Conservation (phyloP, 768 basidiomycete genomes). For the Candolleomyces eurysporus region DNA sequence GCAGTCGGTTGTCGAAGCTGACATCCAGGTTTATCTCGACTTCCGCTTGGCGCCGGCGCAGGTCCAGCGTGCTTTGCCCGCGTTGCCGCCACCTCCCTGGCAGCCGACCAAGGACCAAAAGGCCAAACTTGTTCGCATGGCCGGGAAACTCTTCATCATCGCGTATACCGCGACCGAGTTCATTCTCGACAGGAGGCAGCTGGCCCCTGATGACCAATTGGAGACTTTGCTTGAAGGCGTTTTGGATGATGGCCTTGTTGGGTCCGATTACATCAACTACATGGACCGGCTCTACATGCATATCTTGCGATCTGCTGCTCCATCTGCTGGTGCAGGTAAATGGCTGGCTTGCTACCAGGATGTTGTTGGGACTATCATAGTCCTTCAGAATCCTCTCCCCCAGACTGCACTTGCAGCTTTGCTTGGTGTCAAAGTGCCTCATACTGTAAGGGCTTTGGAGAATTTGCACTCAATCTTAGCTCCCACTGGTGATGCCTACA, state of each 20-base stretch:
- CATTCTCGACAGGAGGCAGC: background rate
- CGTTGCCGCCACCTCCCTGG: background rate
- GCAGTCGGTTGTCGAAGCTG: slow-evolving; percentile 1
- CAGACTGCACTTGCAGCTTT: background rate
- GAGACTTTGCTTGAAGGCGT: background rate
- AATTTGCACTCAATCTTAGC: background rate
- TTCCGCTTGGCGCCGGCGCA: background rate
- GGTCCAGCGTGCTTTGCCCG: background rate
- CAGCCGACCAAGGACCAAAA: background rate
- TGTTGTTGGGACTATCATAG: slow-evolving; percentile 2
- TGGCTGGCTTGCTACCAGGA: slow-evolving; percentile 1
- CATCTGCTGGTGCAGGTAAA: background rate
- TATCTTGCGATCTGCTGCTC: background rate
- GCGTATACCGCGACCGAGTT: background rate
- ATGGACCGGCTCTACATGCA: slow-evolving; percentile 2
- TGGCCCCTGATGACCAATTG: background rate
- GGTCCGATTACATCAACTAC: background rate
- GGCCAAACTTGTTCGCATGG: background rate
- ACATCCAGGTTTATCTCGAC: background rate
- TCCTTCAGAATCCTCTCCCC: background rate
- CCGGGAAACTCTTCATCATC: slow-evolving; percentile 4
- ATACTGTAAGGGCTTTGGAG: background rate
- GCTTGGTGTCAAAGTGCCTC: background rate
- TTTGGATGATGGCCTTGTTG: background rate
- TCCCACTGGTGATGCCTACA: background rate